Base-by-base conservation (phyloP, 306 rosid species). In the Amphicarpaea edgeworthii region DNA sequence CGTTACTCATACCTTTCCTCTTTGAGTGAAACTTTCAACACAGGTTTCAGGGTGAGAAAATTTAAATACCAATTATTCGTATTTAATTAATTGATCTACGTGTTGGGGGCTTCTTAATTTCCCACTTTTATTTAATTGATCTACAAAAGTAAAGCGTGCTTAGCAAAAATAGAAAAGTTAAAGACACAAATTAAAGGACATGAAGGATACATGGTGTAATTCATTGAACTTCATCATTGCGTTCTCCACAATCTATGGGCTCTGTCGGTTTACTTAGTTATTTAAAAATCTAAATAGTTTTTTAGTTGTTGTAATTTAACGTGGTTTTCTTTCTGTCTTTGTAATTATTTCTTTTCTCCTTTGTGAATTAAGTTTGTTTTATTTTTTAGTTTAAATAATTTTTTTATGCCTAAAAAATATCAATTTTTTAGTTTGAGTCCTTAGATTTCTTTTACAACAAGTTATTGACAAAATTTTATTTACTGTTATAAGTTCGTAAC, bases 161-260 rank as follows among this genome's bases (percentile, higher is more conserved):
- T 50, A 19, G 50, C 21, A 51, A 30, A 68, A 34, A 12, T 20
- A 21, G 19, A 64, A 41, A 64, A 64, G 70, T 41, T 53, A 53
- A 50, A 50, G 50, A 54, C 64, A 51, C 17, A 19, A n/a, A n/a
- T n/a, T n/a, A n/a, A 16, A 40, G 24, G 77, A 73, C 19, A 10
- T 58, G 69, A 43, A 58, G 8, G 16, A 73, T 15, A n/a, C n/a
- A 12, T 46, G 46, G n/a, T 59, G 59, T 30, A 59, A 59, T 58
- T 17, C 69, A 16, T 60, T 61, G 42, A 60, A 45, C 70, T 45
- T 60, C 37, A 74, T 59, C 30, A 43, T 60, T 30, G 37, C 9
- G 70, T 61, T 45, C 37, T 30, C 59, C 54, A 72, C 6, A 71
- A 54, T 72, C 77, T 20, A 40, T 50, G 57, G 61, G 75, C 47